Conservation (phyloP, 2,329 filamentous ascomycete genomes). For the Fusarium coicis region DNA sequence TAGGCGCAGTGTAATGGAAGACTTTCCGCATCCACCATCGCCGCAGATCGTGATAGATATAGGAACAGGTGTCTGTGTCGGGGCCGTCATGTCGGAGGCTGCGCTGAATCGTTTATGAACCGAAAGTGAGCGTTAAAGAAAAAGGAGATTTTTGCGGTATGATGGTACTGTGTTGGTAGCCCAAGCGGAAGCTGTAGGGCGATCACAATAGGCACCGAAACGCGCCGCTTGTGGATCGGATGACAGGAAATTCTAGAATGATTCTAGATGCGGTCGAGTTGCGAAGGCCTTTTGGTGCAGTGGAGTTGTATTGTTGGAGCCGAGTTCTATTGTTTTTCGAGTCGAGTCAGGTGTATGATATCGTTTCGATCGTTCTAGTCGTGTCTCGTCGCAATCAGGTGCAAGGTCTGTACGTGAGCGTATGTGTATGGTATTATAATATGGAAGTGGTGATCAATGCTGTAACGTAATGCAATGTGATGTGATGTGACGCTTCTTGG, state of each 20-base stretch:
- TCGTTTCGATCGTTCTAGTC: slow-evolving; percentile 30
- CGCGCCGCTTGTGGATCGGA: slow-evolving; percentile 28
- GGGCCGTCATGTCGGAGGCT: slow-evolving; percentile 31
- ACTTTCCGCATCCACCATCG: slow-evolving; percentile 87
- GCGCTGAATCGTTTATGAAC: background rate
- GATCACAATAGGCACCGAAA: slow-evolving; percentile 20
- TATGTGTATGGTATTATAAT: slow-evolving; percentile 2
- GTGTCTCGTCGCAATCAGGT: slow-evolving; percentile 20
- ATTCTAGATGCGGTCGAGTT: slow-evolving; percentile 19
- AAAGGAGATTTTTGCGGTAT: background rate
- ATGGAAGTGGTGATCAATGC: slow-evolving; percentile 6
- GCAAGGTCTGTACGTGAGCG: background rate
- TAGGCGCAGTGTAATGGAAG: slow-evolving; percentile 83
- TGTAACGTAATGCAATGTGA: slow-evolving; percentile 22
- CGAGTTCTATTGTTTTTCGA: background rate
- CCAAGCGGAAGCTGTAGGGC: slow-evolving; percentile 16
- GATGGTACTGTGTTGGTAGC: background rate
- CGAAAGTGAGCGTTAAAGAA: background rate
- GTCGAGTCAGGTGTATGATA: background rate
- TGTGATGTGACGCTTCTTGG: slow-evolving; percentile 8
- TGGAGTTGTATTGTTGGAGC: background rate
- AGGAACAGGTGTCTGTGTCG: slow-evolving; percentile 56
- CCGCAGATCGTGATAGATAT: slow-evolving; percentile 86
- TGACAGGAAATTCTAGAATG: slow-evolving; percentile 23
- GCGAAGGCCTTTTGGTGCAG: slow-evolving; percentile 2